Evolutionary conservation across 805 yeast species (phyloP), one percentile per base, ranked within the genome.

Genomic region (Myxozyma kluyveri): DNA sequence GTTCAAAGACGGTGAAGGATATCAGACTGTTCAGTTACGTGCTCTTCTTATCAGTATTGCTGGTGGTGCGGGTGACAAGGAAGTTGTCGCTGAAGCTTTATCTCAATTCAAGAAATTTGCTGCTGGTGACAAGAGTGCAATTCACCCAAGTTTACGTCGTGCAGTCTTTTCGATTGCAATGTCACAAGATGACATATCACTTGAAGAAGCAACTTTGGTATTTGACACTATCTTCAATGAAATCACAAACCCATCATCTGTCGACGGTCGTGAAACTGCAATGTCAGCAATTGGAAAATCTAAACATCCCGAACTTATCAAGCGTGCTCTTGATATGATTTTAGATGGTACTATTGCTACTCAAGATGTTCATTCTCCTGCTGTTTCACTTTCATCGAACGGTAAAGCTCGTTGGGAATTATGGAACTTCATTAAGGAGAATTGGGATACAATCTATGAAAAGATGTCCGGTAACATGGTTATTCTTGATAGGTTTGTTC

Each of bases 11-110:
- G 76, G 72, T n/a, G 59, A 71, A 24, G 90, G 84, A 62, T 83
- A 76, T 66, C 76, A 82, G 47, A 76, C 75, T 6, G 82, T 78
- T 65, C 80, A 82, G 68, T 75, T 86, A 67, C 84, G 85, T 65
- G 72, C 83, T 12, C 70, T 78, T 31, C 69, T 84, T 61, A 82
- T 82, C 54, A 73, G 77, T 21, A 67, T 82, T 42, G 89, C 90
- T 36, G 81, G 78, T 39, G 67, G 70, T 43, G 72, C 82, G 23
- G 77, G 75, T 52, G 79, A 79, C 61, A 65, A 71, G 47, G 69
- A 68, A 17, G 80, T 77, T 47, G 65, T 73, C 26, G 76, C 70
- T 36, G 69, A 71, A 47, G 77, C 74, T 45, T 77, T 81, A 32
- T 46, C 54, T 31, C 61, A 54, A 18, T 68, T 69, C 47, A 68